Percentiles rank a stretch among this genome's conserved stretches.
Conservation (phyloP, 2,329 filamentous ascomycete species). For the Colletotrichum chlorophyti region DNA sequence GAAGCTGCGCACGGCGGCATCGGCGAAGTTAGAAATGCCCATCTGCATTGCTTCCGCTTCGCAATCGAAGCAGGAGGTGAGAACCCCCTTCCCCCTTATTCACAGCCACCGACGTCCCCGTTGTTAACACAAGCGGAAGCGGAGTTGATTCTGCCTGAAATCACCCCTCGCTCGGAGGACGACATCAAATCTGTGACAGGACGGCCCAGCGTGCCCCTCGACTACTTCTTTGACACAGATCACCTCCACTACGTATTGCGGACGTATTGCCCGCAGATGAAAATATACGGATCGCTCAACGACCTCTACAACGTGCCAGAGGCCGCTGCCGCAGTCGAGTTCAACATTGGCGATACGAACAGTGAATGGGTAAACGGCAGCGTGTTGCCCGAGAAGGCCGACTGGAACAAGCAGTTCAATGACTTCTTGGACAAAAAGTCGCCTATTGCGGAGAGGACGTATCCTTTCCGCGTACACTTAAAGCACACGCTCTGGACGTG, state of each 20-base stretch:
- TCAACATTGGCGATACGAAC: conserved; percentile 34
- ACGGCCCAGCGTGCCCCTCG: conserved; percentile 34
- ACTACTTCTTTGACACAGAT: conserved; percentile 43
- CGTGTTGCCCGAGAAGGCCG: conserved; percentile 33
- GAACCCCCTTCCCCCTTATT: conserved; percentile 31
- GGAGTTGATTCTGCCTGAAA: conserved; percentile 45
- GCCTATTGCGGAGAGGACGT: conserved; percentile 35
- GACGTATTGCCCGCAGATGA: conserved; percentile 44
- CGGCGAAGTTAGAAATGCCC: conserved; percentile 51
- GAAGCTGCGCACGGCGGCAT: conserved; percentile 50
- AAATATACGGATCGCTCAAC: conserved; percentile 41
- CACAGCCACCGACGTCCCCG: conserved; percentile 29
- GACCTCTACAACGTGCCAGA: conserved; percentile 41
- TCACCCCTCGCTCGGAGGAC: conserved; percentile 39
- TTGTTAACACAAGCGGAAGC: conserved; percentile 34
- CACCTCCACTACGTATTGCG: conserved; percentile 39
- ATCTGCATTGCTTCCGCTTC: conserved; percentile 52
- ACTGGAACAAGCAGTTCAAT: conserved; percentile 33
- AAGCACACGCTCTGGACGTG: conserved; percentile 37
- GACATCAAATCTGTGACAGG: conserved; percentile 34
- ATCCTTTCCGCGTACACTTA: conserved; percentile 42
- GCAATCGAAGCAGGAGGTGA: conserved; percentile 55
- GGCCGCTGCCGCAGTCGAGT: conserved; percentile 32
- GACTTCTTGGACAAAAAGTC: conserved; percentile 34
- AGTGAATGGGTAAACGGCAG: conserved; percentile 31